A percentile compares a stretch with the other conserved stretches of the same genome.
phyloP scores from a whole-genome alignment of 768 basidiomycete genomes.

The Leccinum rimulosum region DNA sequence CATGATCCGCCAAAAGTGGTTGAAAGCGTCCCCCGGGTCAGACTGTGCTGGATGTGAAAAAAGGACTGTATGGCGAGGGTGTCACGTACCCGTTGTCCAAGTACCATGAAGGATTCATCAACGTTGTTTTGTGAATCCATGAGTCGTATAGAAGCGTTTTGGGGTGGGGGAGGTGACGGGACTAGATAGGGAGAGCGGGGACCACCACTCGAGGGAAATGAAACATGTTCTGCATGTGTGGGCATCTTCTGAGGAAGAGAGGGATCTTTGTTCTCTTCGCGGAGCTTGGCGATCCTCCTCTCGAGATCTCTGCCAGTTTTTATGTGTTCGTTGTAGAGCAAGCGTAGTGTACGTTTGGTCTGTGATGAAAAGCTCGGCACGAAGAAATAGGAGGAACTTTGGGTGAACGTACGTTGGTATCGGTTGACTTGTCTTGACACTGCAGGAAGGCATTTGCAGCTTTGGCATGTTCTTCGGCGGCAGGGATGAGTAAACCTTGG shows the following conservation, averaged over 20 bases:
- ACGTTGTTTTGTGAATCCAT: constrained; percentile 61
- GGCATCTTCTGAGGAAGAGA: constrained; percentile 60
- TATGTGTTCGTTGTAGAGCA: constrained; percentile 72
- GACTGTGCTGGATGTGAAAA: constrained; percentile 40
- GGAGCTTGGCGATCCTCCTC: constrained; percentile 66
- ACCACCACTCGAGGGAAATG: constrained; percentile 16
- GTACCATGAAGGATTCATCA: constrained; percentile 87
- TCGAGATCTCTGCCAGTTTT: constrained; percentile 72
- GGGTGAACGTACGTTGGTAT: constrained; percentile 58
- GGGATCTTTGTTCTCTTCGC: constrained; percentile 77
- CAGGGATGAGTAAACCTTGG: constrained; percentile 67
- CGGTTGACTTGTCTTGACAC: constrained; percentile 69
- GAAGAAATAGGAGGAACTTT: neutral
- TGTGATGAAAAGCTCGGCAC: constrained; percentile 28
- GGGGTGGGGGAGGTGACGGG: constrained; percentile 47
- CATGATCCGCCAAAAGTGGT: constrained; percentile 86
- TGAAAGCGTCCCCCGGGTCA: constrained; percentile 84
- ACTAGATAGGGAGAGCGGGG: constrained; percentile 29
- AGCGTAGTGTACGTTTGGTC: constrained; percentile 75
- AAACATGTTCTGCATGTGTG: constrained; percentile 21
- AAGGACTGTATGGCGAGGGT: neutral
- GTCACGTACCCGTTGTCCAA: constrained; percentile 66
- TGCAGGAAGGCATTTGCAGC: constrained; percentile 74
- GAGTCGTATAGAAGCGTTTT: constrained; percentile 33
- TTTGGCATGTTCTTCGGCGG: constrained; percentile 70